Evolutionary conservation across 2,329 filamentous ascomycete genomes (phyloP).

Genomic region (Ophiobolus disseminans): DNA sequence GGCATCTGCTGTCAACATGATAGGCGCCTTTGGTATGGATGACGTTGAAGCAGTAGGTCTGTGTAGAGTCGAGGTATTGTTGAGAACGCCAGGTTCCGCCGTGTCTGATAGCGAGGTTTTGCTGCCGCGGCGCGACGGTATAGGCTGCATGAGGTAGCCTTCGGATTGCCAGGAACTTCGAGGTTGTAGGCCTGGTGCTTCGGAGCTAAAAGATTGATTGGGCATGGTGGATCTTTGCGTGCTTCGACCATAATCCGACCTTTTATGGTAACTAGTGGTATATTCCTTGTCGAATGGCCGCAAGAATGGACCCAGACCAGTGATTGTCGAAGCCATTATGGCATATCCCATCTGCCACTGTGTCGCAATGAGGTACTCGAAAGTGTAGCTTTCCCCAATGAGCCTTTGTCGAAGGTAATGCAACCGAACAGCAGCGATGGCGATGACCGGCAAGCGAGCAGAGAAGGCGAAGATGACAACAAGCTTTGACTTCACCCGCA

Average conservation of each 20-base stretch:
- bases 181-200: neutral
- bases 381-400: slow-evolving; percentile 20
- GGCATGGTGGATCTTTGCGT: slow-evolving; percentile 2
- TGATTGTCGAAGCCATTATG: slow-evolving; percentile 42
- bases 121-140: slow-evolving; percentile 11
- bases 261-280: slow-evolving; percentile 25
- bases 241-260: slow-evolving; percentile 9
- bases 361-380: slow-evolving; percentile 39
- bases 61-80: neutral
- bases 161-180: slow-evolving; percentile 18
- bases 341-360: slow-evolving; percentile 48
- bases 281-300: slow-evolving; percentile 40
- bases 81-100: neutral
- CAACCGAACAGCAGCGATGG: slow-evolving; percentile 33
- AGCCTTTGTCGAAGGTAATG: slow-evolving; percentile 32
- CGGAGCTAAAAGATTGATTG: neutral
- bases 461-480: slow-evolving; percentile 40
- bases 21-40: slow-evolving; percentile 15
- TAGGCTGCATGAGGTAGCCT: slow-evolving; percentile 22
- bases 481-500: slow-evolving; percentile 32
- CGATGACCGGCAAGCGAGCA: slow-evolving; percentile 38
- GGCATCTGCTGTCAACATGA: slow-evolving; percentile 23
- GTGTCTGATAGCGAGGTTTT: slow-evolving; percentile 6
- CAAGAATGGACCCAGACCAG: slow-evolving; percentile 41
- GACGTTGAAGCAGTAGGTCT: slow-evolving; percentile 4